phyloP scores from a whole-genome alignment of 257 asterid genomes.

The Nicotiana otophora region DNA sequence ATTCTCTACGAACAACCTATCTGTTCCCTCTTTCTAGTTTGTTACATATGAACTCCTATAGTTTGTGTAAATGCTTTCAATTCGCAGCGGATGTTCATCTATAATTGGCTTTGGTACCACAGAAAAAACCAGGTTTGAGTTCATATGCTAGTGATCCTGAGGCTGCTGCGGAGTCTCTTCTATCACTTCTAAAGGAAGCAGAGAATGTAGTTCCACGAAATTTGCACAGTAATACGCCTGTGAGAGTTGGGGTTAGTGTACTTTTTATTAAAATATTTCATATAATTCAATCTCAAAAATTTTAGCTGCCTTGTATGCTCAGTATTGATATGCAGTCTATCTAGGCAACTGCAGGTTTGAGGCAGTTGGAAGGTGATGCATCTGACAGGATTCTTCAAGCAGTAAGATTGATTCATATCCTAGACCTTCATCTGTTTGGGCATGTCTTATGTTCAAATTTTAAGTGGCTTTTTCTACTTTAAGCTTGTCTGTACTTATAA shows the following conservation, averaged over 20 bases:
- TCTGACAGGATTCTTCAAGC: conserved; percentile 63
- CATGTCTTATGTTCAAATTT: not conserved
- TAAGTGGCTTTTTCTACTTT: not conserved
- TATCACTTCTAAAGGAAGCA: conserved; percentile 43
- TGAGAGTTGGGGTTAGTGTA: conserved; percentile 62
- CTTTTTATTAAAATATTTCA: not conserved
- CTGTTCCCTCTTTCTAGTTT: not conserved
- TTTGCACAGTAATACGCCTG: conserved; percentile 45
- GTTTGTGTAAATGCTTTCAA: not conserved
- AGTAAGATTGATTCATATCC: conserved; percentile 22
- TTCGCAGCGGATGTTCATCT: not conserved
- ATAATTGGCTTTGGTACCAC: not conserved
- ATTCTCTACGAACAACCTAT: not conserved
- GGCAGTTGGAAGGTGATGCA: conserved; percentile 48
- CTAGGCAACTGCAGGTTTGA: conserved; percentile 85
- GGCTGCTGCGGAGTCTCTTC: conserved; percentile 52
- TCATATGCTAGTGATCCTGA: conserved; percentile 43
- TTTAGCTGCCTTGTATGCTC: not conserved
- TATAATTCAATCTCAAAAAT: not conserved
- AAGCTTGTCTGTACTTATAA: not conserved
- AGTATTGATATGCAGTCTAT: not conserved
- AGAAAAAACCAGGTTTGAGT: conserved; percentile 68
- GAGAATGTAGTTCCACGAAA: conserved; percentile 40
- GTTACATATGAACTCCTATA: not conserved
- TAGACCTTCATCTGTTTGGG: not conserved